phyloP scores from a whole-genome alignment of 345 rosid species.

The Camelina laxa region DNA sequence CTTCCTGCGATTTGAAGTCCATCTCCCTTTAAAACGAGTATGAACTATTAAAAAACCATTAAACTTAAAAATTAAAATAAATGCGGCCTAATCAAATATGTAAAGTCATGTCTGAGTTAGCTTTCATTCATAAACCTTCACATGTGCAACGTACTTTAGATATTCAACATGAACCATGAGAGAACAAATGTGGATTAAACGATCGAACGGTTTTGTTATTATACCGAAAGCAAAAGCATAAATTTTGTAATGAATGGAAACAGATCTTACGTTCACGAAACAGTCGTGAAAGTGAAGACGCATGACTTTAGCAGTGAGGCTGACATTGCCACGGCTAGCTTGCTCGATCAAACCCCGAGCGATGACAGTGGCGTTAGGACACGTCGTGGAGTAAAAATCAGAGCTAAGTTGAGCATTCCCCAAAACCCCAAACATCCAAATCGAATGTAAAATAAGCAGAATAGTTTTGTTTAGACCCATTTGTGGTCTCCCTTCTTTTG shows the following conservation, averaged over 20 bases:
- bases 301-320: slow-evolving; percentile 49
- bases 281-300: slow-evolving; percentile 63
- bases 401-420: slow-evolving; percentile 33
- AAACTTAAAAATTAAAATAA: not conserved
- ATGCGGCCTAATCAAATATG: not conserved
- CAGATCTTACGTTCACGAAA: slow-evolving; percentile 59
- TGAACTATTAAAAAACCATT: not conserved
- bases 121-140: not conserved
- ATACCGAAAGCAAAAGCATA: not conserved
- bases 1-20: not conserved
- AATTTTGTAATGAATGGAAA: slow-evolving; percentile 10
- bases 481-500: not conserved
- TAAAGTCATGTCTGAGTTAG: slow-evolving; percentile 3
- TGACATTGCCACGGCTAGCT: slow-evolving; percentile 38
- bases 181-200: not conserved
- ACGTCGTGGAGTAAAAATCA: slow-evolving; percentile 39
- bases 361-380: slow-evolving; percentile 35
- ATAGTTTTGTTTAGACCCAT: slow-evolving; percentile 35
- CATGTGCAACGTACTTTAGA: slow-evolving; percentile 3
- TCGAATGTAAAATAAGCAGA: not conserved
- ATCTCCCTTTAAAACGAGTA: slow-evolving; percentile 7
- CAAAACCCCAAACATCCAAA: slow-evolving; percentile 27
- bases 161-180: slow-evolving; percentile 4
- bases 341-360: slow-evolving; percentile 35
- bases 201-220: not conserved